phyloP scores from a whole-genome alignment of 2,329 filamentous ascomycete species.

The Aspergillus piperis region DNA sequence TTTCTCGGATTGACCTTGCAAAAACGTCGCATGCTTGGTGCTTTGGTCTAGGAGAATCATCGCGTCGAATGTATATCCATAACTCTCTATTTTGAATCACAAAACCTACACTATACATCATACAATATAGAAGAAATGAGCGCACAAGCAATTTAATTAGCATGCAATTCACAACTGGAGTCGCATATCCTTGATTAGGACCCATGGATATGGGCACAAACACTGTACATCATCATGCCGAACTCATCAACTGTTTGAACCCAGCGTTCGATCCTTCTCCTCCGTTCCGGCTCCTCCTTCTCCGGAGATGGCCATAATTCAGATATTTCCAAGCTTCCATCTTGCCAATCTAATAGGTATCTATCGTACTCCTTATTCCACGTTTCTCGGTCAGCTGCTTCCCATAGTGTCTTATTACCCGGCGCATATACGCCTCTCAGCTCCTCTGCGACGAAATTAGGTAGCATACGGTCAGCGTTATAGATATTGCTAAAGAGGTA shows the following conservation, averaged over 20 bases:
- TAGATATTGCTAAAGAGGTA: slow-evolving; percentile 58
- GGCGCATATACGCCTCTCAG: slow-evolving; percentile 49
- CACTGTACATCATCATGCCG: slow-evolving; percentile 55
- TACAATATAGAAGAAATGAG: too few relatives aligned
- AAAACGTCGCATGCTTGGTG: too few relatives aligned
- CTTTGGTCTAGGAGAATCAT: too few relatives aligned
- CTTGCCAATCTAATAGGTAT: slow-evolving; percentile 47
- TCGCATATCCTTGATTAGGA: slow-evolving; percentile 14
- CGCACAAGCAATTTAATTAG: too few relatives aligned
- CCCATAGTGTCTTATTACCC: slow-evolving; percentile 48
- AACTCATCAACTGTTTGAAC: slow-evolving; percentile 55
- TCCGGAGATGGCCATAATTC: slow-evolving; percentile 54
- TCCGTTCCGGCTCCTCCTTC: slow-evolving; percentile 31
- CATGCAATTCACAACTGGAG: too few relatives aligned
- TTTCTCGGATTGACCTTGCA: too few relatives aligned
- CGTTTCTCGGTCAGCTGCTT: slow-evolving; percentile 32
- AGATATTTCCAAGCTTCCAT: slow-evolving; percentile 48
- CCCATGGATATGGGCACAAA: slow-evolving; percentile 32
- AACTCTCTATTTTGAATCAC: too few relatives aligned
- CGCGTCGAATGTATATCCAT: too few relatives aligned
- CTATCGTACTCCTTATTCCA: slow-evolving; percentile 52
- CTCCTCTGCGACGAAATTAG: slow-evolving; percentile 54
- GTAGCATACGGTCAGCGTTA: slow-evolving; percentile 45
- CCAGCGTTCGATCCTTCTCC: slow-evolving; percentile 52
- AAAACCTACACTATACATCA: too few relatives aligned